Conservation (phyloP, 768 basidiomycete genomes). For the Pleurotus eryngii region DNA sequence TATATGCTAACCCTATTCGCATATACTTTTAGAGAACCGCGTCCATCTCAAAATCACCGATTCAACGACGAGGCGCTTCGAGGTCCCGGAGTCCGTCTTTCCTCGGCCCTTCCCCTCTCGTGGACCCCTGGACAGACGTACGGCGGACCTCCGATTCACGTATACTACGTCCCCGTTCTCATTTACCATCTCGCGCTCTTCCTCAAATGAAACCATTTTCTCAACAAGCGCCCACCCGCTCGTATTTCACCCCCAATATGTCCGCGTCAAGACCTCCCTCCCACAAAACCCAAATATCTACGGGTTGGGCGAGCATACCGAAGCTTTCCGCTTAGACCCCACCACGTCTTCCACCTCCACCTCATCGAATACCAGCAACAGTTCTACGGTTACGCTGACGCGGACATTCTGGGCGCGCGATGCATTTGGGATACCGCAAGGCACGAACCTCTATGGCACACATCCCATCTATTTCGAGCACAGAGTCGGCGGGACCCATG, state of each 20-base stretch:
- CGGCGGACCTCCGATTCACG: conserved; percentile 53
- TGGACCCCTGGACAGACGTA: conserved; percentile 19
- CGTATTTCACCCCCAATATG: conserved; percentile 76
- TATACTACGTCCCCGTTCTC: conserved; percentile 59
- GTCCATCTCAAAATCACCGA: conserved; percentile 67
- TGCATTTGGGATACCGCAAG: conserved; percentile 52
- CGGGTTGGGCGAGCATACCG: conserved; percentile 74
- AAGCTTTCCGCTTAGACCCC: conserved; percentile 55
- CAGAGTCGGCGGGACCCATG: conserved; percentile 62
- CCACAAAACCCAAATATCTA: conserved; percentile 66
- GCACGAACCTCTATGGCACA: conserved; percentile 67
- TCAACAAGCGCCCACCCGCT: conserved; percentile 57
- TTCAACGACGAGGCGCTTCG: conserved; percentile 45
- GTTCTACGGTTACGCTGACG: conserved; percentile 14
- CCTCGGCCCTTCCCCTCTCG: conserved; percentile 43
- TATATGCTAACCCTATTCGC: neutral
- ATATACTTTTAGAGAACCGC: conserved; percentile 37
- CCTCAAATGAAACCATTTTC: conserved; percentile 54
- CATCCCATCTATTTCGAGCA: conserved; percentile 77
- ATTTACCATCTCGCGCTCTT: conserved; percentile 51
- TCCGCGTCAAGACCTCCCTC: conserved; percentile 64
- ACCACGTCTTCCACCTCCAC: conserved; percentile 10
- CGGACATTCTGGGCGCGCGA: conserved; percentile 66
- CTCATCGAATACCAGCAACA: conserved; percentile 23
- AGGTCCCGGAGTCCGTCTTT: conserved; percentile 61